Percentiles rank a stretch among this genome's conserved stretches.
phyloP scores from a whole-genome alignment of 306 rosid genomes.

The Pueraria montana region DNA sequence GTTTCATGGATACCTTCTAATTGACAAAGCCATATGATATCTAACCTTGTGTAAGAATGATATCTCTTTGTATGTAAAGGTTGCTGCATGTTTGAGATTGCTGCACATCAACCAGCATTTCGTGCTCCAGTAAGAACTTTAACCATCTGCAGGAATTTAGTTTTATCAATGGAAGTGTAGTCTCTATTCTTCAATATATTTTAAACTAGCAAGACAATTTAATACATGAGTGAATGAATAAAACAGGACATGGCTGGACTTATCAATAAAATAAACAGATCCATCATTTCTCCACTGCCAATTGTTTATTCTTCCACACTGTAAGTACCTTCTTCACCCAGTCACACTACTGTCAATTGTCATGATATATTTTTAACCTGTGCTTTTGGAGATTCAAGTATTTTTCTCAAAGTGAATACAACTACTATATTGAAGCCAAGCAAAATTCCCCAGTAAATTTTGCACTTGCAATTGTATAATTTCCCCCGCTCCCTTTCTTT shows the following conservation, averaged over 20 bases:
- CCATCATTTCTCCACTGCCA: slow-evolving; percentile 90
- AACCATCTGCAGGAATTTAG: slow-evolving; percentile 28
- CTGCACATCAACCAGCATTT: slow-evolving; percentile 91
- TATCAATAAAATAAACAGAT: slow-evolving; percentile 89
- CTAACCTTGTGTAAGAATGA: slow-evolving; percentile 47
- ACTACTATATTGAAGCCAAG: slow-evolving; percentile 23
- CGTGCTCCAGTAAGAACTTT: slow-evolving; percentile 82
- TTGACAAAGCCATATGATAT: slow-evolving; percentile 24
- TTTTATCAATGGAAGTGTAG: slow-evolving; percentile 28
- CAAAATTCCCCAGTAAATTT: background rate
- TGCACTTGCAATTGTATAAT: background rate
- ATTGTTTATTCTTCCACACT: slow-evolving; percentile 84
- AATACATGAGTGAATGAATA: slow-evolving; percentile 50
- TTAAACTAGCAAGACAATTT: slow-evolving; percentile 5
- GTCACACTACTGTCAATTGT: slow-evolving; percentile 33
- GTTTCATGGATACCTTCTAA: slow-evolving; percentile 48
- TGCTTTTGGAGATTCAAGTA: slow-evolving; percentile 17
- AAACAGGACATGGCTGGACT: slow-evolving; percentile 94
- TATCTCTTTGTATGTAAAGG: slow-evolving; percentile 58
- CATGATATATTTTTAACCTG: slow-evolving; percentile 24
- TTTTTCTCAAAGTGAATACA: slow-evolving; percentile 30
- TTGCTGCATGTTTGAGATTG: slow-evolving; percentile 94
- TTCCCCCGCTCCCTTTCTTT: background rate
- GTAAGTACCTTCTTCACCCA: slow-evolving; percentile 62
- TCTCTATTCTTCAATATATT: slow-evolving; percentile 33